Evolutionary conservation across 495 filamentous ascomycete genomes (phyloP).

Genomic region (Aspergillus hancockii): DNA sequence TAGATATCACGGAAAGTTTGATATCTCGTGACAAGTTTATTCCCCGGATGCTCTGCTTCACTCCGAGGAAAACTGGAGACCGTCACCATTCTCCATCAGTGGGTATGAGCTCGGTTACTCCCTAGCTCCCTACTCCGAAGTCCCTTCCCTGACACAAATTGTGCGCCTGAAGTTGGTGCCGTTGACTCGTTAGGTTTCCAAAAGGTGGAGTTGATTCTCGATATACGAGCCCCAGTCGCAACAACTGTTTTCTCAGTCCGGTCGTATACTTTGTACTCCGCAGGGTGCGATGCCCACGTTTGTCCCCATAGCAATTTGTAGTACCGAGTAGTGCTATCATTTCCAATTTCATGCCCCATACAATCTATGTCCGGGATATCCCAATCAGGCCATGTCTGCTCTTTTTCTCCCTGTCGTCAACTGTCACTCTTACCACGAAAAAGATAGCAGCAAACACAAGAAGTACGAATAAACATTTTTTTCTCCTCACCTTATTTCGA

Average conservation of each 20-base stretch:
- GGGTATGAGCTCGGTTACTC: background rate
- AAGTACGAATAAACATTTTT: background rate
- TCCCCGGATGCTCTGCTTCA: background rate
- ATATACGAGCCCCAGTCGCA: background rate
- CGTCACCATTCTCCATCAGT: background rate
- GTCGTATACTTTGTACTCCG: background rate
- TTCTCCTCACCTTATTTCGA: background rate
- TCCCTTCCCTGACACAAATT: background rate
- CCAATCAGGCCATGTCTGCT: background rate
- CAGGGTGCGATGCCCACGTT: background rate
- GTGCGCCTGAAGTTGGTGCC: background rate
- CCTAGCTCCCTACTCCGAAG: background rate
- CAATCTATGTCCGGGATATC: background rate
- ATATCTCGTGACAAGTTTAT: background rate
- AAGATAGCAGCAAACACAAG: background rate
- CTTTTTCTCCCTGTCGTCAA: background rate
- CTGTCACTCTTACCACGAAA: background rate
- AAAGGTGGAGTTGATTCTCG: background rate
- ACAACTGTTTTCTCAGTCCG: background rate
- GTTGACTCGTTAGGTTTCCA: background rate
- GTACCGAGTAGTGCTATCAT: background rate
- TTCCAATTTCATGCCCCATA: background rate
- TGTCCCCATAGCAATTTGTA: background rate
- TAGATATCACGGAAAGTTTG: too few species aligned
- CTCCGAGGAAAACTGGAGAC: constrained; percentile 1